A percentile compares a stretch with the other conserved stretches of the same genome.
These are phyloP conservation scores for Colletotrichum karsti DNA, from an alignment of 2,329 filamentous ascomycete genomes.

Conservation along the genomic window DNA sequence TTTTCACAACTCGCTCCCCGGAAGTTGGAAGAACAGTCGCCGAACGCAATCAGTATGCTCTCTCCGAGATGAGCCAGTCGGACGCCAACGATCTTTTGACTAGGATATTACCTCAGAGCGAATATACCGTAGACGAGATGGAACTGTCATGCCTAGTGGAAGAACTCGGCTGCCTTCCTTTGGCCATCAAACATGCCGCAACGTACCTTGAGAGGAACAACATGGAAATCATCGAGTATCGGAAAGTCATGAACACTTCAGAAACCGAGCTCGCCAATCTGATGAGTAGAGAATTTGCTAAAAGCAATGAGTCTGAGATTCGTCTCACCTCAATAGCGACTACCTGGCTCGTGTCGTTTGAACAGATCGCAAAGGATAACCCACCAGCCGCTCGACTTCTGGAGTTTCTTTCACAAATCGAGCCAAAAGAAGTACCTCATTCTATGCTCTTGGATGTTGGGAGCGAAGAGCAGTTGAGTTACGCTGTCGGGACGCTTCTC, in stretches of 20 bases:
- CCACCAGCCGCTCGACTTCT: slow-evolving; percentile 41
- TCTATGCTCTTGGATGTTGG: slow-evolving; percentile 36
- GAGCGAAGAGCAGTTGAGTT: slow-evolving; percentile 20
- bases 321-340: slow-evolving; percentile 40
- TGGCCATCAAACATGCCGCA: slow-evolving; percentile 47
- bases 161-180: slow-evolving; percentile 47
- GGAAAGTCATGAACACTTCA: slow-evolving; percentile 35
- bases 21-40: slow-evolving; percentile 38
- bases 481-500: slow-evolving; percentile 36
- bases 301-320: slow-evolving; percentile 36
- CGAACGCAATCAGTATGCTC: slow-evolving; percentile 32
- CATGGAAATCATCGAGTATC: slow-evolving; percentile 36
- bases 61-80: slow-evolving; percentile 37
- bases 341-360: slow-evolving; percentile 49
- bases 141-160: slow-evolving; percentile 25
- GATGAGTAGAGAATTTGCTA: slow-evolving; percentile 41
- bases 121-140: slow-evolving; percentile 1
- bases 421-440: slow-evolving; percentile 43
- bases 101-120: slow-evolving; percentile 34
- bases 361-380: slow-evolving; percentile 39
- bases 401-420: slow-evolving; percentile 46
- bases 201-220: slow-evolving; percentile 44
- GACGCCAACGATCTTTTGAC: slow-evolving; percentile 38
- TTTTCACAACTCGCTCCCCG: slow-evolving; percentile 44
- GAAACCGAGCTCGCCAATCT: slow-evolving; percentile 39